A percentile compares a stretch with the other conserved stretches of the same genome.
phyloP scores from a whole-genome alignment of 139 green algal species.

The Marvania coccoides region DNA sequence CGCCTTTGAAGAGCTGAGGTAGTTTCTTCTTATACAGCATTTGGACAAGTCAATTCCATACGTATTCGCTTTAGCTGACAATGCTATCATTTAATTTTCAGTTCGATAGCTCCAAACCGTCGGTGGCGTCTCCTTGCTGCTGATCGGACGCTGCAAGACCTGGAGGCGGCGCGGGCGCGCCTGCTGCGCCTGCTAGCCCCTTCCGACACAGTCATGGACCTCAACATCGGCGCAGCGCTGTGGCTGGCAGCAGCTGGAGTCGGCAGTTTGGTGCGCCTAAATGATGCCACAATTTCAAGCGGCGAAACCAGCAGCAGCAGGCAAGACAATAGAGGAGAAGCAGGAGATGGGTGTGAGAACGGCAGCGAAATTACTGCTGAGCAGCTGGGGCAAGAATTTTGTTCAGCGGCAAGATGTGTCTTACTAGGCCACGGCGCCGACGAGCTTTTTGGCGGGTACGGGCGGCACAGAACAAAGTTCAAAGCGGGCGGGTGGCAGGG shows the following conservation, averaged over 20 bases:
- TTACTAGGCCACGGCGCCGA: constrained; percentile 90
- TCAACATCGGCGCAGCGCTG: constrained; percentile 89
- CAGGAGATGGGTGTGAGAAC: not conserved
- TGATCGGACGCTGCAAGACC: constrained; percentile 59
- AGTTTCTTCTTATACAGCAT: not conserved
- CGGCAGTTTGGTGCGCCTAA: constrained; percentile 38
- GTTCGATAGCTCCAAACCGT: constrained; percentile 39
- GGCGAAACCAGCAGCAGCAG: not conserved
- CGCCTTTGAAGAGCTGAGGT: constrained; percentile 58
- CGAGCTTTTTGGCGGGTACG: constrained; percentile 89
- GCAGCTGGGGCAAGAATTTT: constrained; percentile 12
- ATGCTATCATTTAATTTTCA: not conserved
- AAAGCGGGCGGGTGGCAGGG: constrained; percentile 18
- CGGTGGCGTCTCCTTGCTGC: constrained; percentile 75
- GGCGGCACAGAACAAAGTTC: constrained; percentile 79
- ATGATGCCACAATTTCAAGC: too few species aligned
- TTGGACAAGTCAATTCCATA: not conserved
- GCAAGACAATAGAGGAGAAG: not conserved
- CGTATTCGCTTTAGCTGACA: too few species aligned
- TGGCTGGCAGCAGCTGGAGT: constrained; percentile 66
- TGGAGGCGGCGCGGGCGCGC: constrained; percentile 39
- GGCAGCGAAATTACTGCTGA: too few species aligned
- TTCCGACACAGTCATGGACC: constrained; percentile 84
- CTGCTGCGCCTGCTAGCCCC: constrained; percentile 74
- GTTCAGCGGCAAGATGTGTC: constrained; percentile 59